phyloP scores from a whole-genome alignment of 2,329 filamentous ascomycete genomes.

The Torrubiellomyces zombiae region DNA sequence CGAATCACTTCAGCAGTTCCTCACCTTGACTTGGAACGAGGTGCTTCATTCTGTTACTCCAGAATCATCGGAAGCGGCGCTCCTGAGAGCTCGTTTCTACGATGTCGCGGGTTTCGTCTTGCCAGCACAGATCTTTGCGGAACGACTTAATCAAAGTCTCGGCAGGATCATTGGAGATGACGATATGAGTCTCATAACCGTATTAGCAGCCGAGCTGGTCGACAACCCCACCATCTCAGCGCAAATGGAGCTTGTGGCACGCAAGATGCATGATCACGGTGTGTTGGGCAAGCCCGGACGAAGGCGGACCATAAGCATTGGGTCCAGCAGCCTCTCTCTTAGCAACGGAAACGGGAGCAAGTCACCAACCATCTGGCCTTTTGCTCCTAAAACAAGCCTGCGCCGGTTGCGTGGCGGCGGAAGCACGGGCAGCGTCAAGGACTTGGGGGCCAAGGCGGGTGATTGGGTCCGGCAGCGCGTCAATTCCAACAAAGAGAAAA shows the following conservation, averaged over 20 bases:
- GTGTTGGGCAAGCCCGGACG: conserved; percentile 6
- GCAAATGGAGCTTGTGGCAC: conserved; percentile 26
- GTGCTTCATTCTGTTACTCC: conserved; percentile 23
- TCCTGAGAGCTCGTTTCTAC: conserved; percentile 31
- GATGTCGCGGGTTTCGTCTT: conserved; percentile 32
- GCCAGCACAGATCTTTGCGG: conserved; percentile 28
- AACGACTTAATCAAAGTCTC: conserved; percentile 25
- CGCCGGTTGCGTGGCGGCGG: conserved; percentile 3
- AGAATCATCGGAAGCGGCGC: conserved; percentile 22
- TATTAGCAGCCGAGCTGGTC: conserved; percentile 32
- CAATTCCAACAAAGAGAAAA: conserved; percentile 5
- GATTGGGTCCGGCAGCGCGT: conserved; percentile 13
- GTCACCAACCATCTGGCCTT: conserved; percentile 1
- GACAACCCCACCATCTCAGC: conserved; percentile 30
- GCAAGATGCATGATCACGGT: conserved; percentile 10
- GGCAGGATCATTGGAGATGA: conserved; percentile 17
- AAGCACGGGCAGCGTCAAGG: conserved; percentile 7
- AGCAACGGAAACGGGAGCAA: not conserved
- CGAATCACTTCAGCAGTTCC: conserved; percentile 21
- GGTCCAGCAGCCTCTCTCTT: not conserved
- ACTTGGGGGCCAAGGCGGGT: conserved; percentile 10
- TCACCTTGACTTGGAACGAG: conserved; percentile 26
- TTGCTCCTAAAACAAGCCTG: conserved; percentile 4
- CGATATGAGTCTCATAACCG: conserved; percentile 19
- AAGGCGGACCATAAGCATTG: conserved; percentile 4